phyloP scores from a whole-genome alignment of 2,329 filamentous ascomycete genomes.

The Aureobasidium zeae region DNA sequence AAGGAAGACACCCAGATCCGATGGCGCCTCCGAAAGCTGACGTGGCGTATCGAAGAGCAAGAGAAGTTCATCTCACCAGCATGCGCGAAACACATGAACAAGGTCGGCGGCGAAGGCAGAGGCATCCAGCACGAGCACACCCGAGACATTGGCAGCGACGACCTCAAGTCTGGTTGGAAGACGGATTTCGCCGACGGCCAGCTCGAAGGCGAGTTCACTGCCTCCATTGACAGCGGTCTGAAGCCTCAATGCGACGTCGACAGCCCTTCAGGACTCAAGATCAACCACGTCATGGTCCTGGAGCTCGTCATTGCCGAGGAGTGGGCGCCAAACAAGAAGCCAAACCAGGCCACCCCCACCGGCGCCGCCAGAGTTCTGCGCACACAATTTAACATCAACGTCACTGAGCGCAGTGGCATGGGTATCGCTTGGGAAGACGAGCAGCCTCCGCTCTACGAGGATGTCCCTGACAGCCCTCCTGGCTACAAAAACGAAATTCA shows the following conservation, averaged over 20 bases:
- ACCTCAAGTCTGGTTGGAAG: constrained; percentile 86
- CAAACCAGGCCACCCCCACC: constrained; percentile 70
- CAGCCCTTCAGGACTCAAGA: constrained; percentile 62
- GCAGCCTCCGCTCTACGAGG: constrained; percentile 84
- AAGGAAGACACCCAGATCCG: constrained; percentile 62
- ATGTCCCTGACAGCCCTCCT: constrained; percentile 81
- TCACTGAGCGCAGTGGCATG: constrained; percentile 77
- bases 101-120: constrained; percentile 57
- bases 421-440: constrained; percentile 97
- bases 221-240: constrained; percentile 49
- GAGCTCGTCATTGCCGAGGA: constrained; percentile 94
- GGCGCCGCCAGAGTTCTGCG: constrained; percentile 83
- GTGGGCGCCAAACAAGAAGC: constrained; percentile 60
- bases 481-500: constrained; percentile 35
- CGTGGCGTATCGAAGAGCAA: constrained; percentile 87
- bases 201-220: constrained; percentile 72
- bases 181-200: constrained; percentile 58
- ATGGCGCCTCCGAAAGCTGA: constrained; percentile 85
- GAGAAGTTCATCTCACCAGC: constrained; percentile 69
- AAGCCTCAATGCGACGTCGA: constrained; percentile 72
- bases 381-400: constrained; percentile 76
- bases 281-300: constrained; percentile 77
- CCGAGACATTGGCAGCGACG: constrained; percentile 68
- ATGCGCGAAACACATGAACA: constrained; percentile 65
- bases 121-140: constrained; percentile 65